Evolutionary conservation across 441 rosid species (phyloP).

Genomic region (Syzygium syzygioides): DNA sequence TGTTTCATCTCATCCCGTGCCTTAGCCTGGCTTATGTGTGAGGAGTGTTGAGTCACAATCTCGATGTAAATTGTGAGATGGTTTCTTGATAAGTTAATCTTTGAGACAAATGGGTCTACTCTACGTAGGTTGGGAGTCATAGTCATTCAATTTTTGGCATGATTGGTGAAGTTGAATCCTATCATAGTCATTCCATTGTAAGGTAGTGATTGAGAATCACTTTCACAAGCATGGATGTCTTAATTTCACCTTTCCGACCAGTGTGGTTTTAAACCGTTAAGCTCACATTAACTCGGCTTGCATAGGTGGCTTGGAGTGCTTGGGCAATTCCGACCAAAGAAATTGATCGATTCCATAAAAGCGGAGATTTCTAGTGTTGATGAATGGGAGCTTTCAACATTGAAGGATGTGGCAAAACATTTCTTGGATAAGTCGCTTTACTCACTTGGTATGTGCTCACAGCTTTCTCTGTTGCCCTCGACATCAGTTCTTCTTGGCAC

Average conservation of each 20-base stretch:
- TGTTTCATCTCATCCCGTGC: neutral
- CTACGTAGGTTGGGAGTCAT: neutral
- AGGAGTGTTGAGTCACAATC: neutral
- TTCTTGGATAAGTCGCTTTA: constrained; percentile 66
- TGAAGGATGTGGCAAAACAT: constrained; percentile 50
- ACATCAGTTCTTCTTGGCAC: constrained; percentile 47
- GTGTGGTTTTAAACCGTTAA: neutral
- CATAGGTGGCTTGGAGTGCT: constrained; percentile 72
- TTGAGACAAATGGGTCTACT: neutral
- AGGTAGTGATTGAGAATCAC: neutral
- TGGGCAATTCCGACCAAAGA: constrained; percentile 74
- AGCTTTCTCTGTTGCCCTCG: constrained; percentile 41
- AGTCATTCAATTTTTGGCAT: neutral
- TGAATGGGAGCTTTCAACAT: constrained; percentile 40
- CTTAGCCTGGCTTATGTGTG: neutral
- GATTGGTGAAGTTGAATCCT: neutral
- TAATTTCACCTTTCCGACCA: neutral
- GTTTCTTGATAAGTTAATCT: neutral
- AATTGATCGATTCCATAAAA: constrained; percentile 51
- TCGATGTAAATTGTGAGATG: neutral
- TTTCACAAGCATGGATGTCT: neutral
- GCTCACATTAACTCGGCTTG: neutral
- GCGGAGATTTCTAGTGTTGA: constrained; percentile 39
- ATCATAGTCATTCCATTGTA: neutral
- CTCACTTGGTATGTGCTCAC: constrained; percentile 50